Percentiles rank a stretch among this genome's conserved stretches.
Evolutionary conservation across 202 grass and related monocot species (phyloP).

Genomic region (Hordeum pubiflorum): DNA sequence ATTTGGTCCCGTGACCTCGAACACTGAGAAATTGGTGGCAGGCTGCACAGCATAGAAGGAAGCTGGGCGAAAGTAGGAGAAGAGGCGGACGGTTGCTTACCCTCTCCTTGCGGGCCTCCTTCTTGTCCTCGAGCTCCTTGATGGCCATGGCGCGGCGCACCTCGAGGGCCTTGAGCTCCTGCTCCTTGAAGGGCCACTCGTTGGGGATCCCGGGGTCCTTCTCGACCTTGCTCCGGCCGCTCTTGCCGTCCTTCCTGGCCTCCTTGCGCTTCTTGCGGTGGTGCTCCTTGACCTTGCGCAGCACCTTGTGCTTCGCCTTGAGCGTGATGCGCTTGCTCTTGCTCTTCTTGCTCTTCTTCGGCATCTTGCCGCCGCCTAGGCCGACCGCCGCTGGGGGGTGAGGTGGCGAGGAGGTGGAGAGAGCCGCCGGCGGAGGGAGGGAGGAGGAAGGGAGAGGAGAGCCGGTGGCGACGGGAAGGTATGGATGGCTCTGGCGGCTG

Average conservation of each 20-base stretch:
- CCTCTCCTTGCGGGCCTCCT: constrained; percentile 84
- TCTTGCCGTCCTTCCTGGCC: constrained; percentile 66
- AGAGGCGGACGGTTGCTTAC: constrained; percentile 18
- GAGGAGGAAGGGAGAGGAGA: not conserved
- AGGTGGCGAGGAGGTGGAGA: not conserved
- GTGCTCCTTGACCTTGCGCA: constrained; percentile 95
- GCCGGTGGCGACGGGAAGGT: not conserved
- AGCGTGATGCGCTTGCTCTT: constrained; percentile 94
- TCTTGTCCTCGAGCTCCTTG: constrained; percentile 81
- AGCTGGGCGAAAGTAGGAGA: too few species aligned
- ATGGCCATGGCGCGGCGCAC: constrained; percentile 45
- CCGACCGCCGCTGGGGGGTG: not conserved
- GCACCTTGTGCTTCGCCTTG: constrained; percentile 78
- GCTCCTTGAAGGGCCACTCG: constrained; percentile 96
- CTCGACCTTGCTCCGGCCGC: constrained; percentile 60
- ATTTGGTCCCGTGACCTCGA: not conserved
- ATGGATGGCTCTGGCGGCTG: not conserved
- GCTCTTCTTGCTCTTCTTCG: constrained; percentile 67
- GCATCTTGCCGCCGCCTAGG: constrained; percentile 9
- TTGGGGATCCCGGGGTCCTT: constrained; percentile 95
- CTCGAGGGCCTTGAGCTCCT: constrained; percentile 87
- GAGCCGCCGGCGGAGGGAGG: not conserved
- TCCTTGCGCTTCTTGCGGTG: constrained; percentile 99
- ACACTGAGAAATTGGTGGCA: not conserved
- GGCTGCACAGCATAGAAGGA: not conserved